Conservation (phyloP, 1,284 basidiomycete species). For the Ceratobasidium sp. region DNA sequence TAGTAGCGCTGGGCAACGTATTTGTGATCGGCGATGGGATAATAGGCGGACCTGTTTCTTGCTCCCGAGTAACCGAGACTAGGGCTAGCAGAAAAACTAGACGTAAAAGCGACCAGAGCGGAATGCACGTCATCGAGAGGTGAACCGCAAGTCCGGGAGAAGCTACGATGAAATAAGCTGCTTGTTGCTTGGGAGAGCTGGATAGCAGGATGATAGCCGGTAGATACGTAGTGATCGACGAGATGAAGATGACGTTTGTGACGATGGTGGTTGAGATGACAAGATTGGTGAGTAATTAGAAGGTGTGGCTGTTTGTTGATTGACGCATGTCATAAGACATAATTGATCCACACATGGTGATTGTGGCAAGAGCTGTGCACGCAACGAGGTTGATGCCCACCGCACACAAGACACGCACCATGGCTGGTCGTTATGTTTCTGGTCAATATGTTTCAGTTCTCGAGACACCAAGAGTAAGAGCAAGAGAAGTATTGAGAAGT, state of each 20-base stretch:
- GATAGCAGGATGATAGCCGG: background rate
- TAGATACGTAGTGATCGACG: background rate
- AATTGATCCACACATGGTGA: background rate
- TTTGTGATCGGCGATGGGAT: conserved; percentile 25
- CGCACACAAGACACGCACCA: background rate
- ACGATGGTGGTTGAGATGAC: conserved; percentile 14
- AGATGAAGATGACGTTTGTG: conserved; percentile 2
- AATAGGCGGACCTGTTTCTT: conserved; percentile 40
- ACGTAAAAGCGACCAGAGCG: background rate
- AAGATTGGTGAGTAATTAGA: conserved; percentile 21
- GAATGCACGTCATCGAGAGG: background rate
- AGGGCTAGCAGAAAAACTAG: conserved; percentile 1
- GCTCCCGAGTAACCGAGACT: background rate
- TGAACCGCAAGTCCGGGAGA: background rate
- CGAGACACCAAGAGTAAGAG: no score
- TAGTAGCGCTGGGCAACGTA: conserved; percentile 9
- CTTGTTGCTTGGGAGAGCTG: no score
- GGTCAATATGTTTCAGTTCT: background rate
- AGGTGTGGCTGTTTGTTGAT: background rate
- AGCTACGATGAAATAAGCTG: background rate
- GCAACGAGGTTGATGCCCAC: background rate
- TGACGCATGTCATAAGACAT: background rate
- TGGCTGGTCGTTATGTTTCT: no score
- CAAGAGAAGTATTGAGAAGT: background rate
- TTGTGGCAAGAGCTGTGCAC: background rate